These are phyloP conservation scores for Coprinopsis sp. DNA, from an alignment of 768 basidiomycete species.

Conservation along the genomic window DNA sequence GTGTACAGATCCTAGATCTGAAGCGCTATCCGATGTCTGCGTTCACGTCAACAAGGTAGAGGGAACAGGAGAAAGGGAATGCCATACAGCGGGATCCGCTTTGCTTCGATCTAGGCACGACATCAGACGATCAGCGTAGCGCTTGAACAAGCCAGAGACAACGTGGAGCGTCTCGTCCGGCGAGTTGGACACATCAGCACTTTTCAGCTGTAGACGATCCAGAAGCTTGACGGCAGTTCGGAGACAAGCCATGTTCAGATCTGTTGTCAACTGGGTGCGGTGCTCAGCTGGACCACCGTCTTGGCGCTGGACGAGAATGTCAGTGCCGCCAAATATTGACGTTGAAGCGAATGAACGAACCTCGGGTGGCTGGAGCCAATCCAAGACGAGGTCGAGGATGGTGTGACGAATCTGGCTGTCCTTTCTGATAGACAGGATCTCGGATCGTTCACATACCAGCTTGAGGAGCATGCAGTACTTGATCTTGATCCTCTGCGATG, in stretches of 20 bases:
- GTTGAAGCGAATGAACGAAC: conserved; percentile 39
- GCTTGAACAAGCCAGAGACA: conserved; percentile 74
- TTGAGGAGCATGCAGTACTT: conserved; percentile 76
- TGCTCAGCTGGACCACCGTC: conserved; percentile 34
- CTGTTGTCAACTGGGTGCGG: conserved; percentile 39
- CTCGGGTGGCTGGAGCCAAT: conserved; percentile 60
- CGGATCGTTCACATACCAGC: conserved; percentile 56
- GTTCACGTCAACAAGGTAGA: conserved; percentile 4
- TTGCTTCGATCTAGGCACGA: conserved; percentile 61
- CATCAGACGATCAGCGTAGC: conserved; percentile 65
- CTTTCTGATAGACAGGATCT: conserved; percentile 59
- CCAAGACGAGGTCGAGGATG: conserved; percentile 71
- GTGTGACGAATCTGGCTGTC: conserved; percentile 63
- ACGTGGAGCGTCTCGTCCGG: conserved; percentile 65
- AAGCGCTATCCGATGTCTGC: conserved; percentile 45
- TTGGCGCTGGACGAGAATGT: background rate
- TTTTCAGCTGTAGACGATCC: conserved; percentile 66
- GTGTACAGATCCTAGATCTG: conserved; percentile 44
- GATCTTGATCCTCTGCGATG: conserved; percentile 60
- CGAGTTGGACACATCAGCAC: conserved; percentile 46
- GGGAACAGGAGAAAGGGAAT: background rate
- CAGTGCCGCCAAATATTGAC: conserved; percentile 3
- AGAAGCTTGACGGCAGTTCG: conserved; percentile 71
- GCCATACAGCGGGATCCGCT: no score
- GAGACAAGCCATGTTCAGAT: conserved; percentile 71